A percentile compares a stretch with the other conserved stretches of the same genome.
These are phyloP conservation scores for Capronia epimyces DNA, from an alignment of 2,329 filamentous ascomycete genomes.

Conservation along the genomic window DNA sequence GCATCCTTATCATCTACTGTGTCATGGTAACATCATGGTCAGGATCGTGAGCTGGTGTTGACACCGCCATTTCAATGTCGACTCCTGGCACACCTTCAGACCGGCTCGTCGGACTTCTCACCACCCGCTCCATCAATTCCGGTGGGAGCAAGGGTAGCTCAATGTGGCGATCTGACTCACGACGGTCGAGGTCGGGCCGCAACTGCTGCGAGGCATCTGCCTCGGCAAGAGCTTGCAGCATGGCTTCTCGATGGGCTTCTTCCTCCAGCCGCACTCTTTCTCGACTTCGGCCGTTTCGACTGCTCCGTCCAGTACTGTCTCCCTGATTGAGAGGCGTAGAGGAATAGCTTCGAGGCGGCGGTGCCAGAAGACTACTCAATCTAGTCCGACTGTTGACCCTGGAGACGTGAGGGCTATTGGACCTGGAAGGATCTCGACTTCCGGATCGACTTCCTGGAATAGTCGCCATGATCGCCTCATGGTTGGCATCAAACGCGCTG, in stretches of 20 bases:
- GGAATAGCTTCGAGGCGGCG: conserved; percentile 11
- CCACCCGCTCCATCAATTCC: conserved; percentile 22
- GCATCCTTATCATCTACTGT: conserved; percentile 13
- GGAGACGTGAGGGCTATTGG: conserved; percentile 26
- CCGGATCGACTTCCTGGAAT: conserved; percentile 27
- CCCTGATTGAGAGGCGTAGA: conserved; percentile 20
- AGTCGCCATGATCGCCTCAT: conserved; percentile 29
- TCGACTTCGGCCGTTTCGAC: conserved; percentile 16
- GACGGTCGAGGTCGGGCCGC: conserved; percentile 12
- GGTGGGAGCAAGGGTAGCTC: conserved; percentile 21
- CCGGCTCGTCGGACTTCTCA: conserved; percentile 13
- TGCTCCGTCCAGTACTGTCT: conserved; percentile 14
- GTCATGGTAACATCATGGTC: conserved; percentile 27
- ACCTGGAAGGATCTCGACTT: conserved; percentile 26
- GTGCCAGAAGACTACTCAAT: conserved; percentile 22
- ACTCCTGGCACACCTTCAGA: conserved; percentile 7
- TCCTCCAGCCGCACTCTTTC: conserved; percentile 17
- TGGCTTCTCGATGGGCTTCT: conserved; percentile 23
- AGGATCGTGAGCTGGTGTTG: conserved; percentile 1
- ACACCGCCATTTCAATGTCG: background rate
- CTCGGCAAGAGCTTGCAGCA: conserved; percentile 21
- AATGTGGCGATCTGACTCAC: conserved; percentile 11
- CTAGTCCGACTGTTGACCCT: conserved; percentile 26
- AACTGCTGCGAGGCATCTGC: conserved; percentile 24
- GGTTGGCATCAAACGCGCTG: conserved; percentile 29